A percentile compares a stretch with the other conserved stretches of the same genome.
Conservation (phyloP, 345 rosid genomes). For the Lagerstroemia speciosa region DNA sequence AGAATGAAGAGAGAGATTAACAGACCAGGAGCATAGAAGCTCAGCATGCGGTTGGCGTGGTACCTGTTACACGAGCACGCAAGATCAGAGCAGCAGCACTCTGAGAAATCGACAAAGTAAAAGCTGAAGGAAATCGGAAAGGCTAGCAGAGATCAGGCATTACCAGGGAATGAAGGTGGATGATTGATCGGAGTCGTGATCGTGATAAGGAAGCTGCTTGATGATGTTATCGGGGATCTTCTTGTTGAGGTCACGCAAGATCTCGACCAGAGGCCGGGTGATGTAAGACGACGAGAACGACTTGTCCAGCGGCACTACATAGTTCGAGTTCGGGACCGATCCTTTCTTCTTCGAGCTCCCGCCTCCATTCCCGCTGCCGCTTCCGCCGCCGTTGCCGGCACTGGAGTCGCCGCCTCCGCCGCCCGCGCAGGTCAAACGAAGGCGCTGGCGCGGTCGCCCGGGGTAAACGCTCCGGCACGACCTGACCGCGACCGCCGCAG, state of each 20-base stretch:
- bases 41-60: conserved; percentile 95
- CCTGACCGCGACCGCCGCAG: conserved; percentile 2
- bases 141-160: background rate
- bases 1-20: conserved; percentile 10
- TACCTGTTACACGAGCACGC: conserved; percentile 35
- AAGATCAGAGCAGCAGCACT: background rate
- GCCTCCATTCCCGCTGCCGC: conserved; percentile 20
- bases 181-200: conserved; percentile 15
- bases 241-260: conserved; percentile 93
- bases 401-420: conserved; percentile 2
- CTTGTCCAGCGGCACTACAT: conserved; percentile 86
- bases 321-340: conserved; percentile 69
- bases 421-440: background rate
- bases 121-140: background rate
- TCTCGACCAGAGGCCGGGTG: conserved; percentile 87
- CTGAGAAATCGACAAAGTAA: background rate
- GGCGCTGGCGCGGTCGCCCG: background rate
- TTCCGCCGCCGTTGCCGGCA: conserved; percentile 21
- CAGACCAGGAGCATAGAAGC: conserved; percentile 96
- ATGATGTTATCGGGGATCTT: conserved; percentile 85
- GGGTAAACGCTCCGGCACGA: background rate
- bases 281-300: conserved; percentile 51
- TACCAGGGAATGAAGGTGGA: conserved; percentile 76
- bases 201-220: conserved; percentile 23
- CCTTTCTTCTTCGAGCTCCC: conserved; percentile 37